Evolutionary conservation across 169 alveolate genomes (phyloP), one percentile per base, ranked within the genome.

Genomic region (Cryptosporidium bovis): DNA sequence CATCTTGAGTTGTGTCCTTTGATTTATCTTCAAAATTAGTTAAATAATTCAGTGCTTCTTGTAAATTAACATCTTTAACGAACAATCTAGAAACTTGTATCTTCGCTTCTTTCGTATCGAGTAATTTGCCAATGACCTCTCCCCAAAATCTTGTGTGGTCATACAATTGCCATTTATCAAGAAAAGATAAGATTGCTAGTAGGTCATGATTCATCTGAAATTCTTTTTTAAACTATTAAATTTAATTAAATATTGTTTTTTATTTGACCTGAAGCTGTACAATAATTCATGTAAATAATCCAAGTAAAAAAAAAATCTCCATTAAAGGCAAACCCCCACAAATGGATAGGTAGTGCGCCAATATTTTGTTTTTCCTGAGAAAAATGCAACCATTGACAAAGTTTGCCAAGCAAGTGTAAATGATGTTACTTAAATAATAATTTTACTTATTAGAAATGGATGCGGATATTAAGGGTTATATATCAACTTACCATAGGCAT

Each of bases 141-240:
- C 65, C 71, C 87, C 87, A 77, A 62, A 77, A 77, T 12, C 77
- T 31, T 5, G 55, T 51, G 27, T 77, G 58, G 36, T 77, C 87
- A 24, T 56, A 62, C 6, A 77, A 27, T 13, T 77, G 87, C 87
- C 87, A 77, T 34, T 33, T 77, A 27, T 62, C 87, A 3, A 77
- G 27, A 29, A 29, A 77, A 18, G 24, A 24, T 18, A 77, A 18
- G 40, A 77, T 77, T 50, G 77, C 13, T 60, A 77, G 40, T 27
- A 77, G 16, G 50, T 77, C 87, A 48, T 77, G 27, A 18, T 77
- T 53, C 64, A 53, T 53, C 64, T 7, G 64, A n/a, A 53, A 53
- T 6, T 6, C 10, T 6, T 8, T 40, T 40, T 40, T 40, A 6
- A 40, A 40, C 4, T 40, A 40, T 6, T 3, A 6, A 40, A 40